Percentiles rank a stretch among this genome's conserved stretches.
phyloP scores from a whole-genome alignment of 208 protist species.

The Leishmania arabica region DNA sequence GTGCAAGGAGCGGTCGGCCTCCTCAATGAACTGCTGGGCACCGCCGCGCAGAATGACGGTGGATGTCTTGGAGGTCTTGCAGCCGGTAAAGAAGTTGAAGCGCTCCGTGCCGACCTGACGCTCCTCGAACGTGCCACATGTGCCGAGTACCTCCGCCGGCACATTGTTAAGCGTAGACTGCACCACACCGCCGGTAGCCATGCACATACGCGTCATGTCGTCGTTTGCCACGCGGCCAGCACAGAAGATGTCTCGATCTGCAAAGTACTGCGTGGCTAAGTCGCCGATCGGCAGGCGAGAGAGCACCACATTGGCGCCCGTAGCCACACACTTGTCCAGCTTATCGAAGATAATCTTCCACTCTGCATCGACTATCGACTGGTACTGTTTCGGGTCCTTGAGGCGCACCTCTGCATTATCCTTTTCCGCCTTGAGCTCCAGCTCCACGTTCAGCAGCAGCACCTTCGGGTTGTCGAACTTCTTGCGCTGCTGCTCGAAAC shows the following conservation, averaged over 20 bases:
- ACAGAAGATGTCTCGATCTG: slow-evolving; percentile 99
- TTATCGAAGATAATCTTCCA: slow-evolving; percentile 99
- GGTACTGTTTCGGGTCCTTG: slow-evolving; percentile 98
- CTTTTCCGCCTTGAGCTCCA: slow-evolving; percentile 99
- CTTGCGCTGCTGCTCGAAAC: slow-evolving; percentile 99
- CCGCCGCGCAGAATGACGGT: slow-evolving; percentile 97
- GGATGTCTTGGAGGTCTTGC: slow-evolving; percentile 87
- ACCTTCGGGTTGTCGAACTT: slow-evolving; percentile 98
- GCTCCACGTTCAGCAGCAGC: slow-evolving; percentile 99
- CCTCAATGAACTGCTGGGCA: slow-evolving; percentile 99
- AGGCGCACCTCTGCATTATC: slow-evolving; percentile 99
- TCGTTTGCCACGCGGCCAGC: slow-evolving; percentile 98
- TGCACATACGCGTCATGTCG: slow-evolving; percentile 94
- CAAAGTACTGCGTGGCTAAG: slow-evolving; percentile 99
- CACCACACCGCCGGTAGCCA: slow-evolving; percentile 97
- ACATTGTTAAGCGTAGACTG: slow-evolving; percentile 98
- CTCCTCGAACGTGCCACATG: slow-evolving; percentile 98
- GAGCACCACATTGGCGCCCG: slow-evolving; percentile 99
- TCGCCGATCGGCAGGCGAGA: slow-evolving; percentile 99
- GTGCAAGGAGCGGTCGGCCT: slow-evolving; percentile 99
- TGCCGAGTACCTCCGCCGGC: slow-evolving; percentile 93
- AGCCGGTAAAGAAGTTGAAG: slow-evolving; percentile 99
- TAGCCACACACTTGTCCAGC: slow-evolving; percentile 98
- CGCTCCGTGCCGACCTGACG: slow-evolving; percentile 97
- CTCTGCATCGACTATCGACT: slow-evolving; percentile 99